Base-by-base conservation (phyloP, 495 filamentous ascomycete species). In the Neurospora sp. region DNA sequence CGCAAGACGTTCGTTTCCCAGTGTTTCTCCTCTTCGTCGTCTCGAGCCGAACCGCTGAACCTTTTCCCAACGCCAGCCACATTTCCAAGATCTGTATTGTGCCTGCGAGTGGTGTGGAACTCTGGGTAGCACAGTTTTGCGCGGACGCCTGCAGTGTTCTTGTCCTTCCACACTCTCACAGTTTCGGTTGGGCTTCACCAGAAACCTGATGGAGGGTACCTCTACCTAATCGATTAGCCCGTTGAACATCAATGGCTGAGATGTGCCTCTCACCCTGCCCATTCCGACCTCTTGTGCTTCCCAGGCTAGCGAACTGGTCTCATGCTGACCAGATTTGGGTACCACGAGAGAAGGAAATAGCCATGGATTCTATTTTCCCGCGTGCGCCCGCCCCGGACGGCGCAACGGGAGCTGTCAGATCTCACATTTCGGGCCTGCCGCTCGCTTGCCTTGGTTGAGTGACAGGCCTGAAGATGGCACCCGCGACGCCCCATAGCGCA, bases 401-500 rank as follows among this genome's bases (percentile, higher is more conserved):
- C 69, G 68, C 68, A 75, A 53, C 14, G 53, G 53, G 53, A 65
- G 53, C 68, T 77, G 77, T 79, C 78, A 78, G 75, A 75, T 78
- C 70, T 76, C 77, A 79, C 76, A 74, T 73, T 79, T 76, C 68
- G 65, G 70, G 44, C 65, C 65, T 72, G 53, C 53, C 53, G 53
- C 53, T 65, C 31, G 53, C 53, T 65, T 65, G 53, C 53, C 27
- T 65, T 65, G 53, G 53, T 31, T 65, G 53, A 65, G 53, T 65
- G 53, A 65, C 53, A 65, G 22, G 27, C 27, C 53, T 65, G 53
- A 65, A 35, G 53, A 65, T 65, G 27, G 27, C 53, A 65, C 27
- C 27, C 53, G 6, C 27, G 53, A 65, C 27, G 53, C 27, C 53
- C 53, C 53, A 65, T 65, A 70, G 70, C 71, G 41, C 70, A 16